phyloP scores from a whole-genome alignment of 352 stramenopile species.

The Pythium monospermum region DNA sequence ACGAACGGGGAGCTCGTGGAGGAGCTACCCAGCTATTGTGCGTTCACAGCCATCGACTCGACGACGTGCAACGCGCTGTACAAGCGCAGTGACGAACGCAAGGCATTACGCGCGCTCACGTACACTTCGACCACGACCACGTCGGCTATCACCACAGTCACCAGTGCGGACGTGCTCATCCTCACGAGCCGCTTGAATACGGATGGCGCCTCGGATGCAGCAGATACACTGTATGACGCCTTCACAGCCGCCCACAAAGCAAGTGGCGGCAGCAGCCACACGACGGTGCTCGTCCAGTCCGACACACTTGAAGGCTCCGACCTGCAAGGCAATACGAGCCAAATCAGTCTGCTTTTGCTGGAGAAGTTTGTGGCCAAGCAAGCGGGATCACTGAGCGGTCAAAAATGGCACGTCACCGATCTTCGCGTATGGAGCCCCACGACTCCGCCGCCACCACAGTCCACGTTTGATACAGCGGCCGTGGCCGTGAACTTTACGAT shows the following conservation, averaged over 20 bases:
- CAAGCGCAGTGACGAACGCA: background rate
- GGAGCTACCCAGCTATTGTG: constrained; percentile 5
- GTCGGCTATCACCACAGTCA: background rate
- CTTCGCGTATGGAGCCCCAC: too few species aligned
- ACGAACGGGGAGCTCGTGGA: background rate
- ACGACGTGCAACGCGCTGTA: constrained; percentile 2
- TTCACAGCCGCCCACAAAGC: too few species aligned
- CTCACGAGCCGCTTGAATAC: constrained; percentile 5
- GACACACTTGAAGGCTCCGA: background rate
- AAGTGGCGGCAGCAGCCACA: background rate
- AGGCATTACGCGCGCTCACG: background rate
- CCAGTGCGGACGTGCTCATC: constrained; percentile 7
- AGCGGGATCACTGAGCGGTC: too few species aligned
- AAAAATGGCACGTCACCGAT: too few species aligned
- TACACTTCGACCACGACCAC: background rate
- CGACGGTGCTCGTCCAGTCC: constrained; percentile 4
- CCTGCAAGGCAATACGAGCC: background rate
- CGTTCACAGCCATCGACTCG: background rate
- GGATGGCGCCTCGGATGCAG: background rate
- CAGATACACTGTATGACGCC: constrained; percentile 1
- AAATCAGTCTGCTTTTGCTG: background rate
- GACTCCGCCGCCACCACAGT: too few species aligned
- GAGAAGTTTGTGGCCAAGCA: background rate
- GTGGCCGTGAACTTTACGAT: too few species aligned
- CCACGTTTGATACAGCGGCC: too few species aligned